Evolutionary conservation across 805 yeast species (phyloP).

Genomic region (Metschnikowia anglica): DNA sequence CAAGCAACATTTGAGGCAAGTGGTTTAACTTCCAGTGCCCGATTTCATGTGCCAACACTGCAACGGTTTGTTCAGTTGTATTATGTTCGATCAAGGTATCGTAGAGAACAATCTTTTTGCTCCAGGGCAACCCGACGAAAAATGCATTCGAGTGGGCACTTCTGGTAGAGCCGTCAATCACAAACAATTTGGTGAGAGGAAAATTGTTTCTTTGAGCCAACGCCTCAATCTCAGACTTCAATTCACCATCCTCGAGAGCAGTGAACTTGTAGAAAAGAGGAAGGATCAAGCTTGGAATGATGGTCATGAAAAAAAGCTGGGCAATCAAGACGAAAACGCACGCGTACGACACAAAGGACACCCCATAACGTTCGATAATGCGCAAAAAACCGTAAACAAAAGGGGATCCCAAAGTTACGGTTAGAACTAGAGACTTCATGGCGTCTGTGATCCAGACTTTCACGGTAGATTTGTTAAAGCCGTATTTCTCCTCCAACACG

Average conservation of each 20-base stretch:
- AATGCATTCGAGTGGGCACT: constrained; percentile 97
- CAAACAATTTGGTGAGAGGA: constrained; percentile 84
- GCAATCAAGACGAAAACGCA: constrained; percentile 69
- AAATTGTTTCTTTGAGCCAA: constrained; percentile 74
- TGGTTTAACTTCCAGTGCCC: constrained; percentile 97
- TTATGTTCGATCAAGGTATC: constrained; percentile 88
- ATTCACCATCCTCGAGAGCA: constrained; percentile 87
- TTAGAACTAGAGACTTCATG: constrained; percentile 57
- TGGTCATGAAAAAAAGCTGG: constrained; percentile 70
- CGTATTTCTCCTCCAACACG: constrained; percentile 87
- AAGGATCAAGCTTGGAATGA: constrained; percentile 82
- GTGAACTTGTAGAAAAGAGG: constrained; percentile 91
- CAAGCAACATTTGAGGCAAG: constrained; percentile 69
- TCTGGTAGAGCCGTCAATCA: constrained; percentile 95
- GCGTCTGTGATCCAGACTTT: constrained; percentile 71
- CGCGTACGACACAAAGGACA: constrained; percentile 75
- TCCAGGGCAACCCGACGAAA: constrained; percentile 95
- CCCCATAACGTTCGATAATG: constrained; percentile 78
- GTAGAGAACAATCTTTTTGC: constrained; percentile 89
- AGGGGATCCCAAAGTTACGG: constrained; percentile 66
- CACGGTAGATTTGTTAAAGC: constrained; percentile 84
- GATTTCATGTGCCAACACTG: constrained; percentile 96
- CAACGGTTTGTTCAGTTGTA: constrained; percentile 76
- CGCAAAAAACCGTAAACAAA: constrained; percentile 72
- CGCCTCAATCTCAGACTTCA: constrained; percentile 75